These are phyloP conservation scores for Chimonanthus praecox DNA, from an alignment of 164 flowering plant genomes.

Conservation along the genomic window DNA sequence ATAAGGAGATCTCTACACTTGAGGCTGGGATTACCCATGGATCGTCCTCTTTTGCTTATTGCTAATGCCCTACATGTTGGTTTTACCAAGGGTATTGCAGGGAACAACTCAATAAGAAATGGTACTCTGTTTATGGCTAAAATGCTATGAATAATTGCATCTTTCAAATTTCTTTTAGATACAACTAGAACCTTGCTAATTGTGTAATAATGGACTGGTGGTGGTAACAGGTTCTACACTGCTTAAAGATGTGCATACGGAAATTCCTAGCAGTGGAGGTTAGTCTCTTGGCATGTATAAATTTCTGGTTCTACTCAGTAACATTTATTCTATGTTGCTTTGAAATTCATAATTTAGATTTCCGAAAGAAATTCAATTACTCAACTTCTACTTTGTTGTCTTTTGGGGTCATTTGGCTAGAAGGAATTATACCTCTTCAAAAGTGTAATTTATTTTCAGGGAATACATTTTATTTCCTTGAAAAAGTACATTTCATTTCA, in stretches of 20 bases:
- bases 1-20: slow-evolving; percentile 62
- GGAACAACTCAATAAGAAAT: slow-evolving; percentile 30
- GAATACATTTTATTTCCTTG: too few relatives aligned
- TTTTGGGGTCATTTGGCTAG: neutral
- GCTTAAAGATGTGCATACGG: slow-evolving; percentile 84
- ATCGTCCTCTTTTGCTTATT: slow-evolving; percentile 81
- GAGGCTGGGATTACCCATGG: slow-evolving; percentile 77
- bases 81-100: slow-evolving; percentile 17
- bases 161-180: neutral
- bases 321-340: neutral
- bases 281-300: slow-evolving; percentile 21
- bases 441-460: neutral
- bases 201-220: neutral
- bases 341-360: neutral
- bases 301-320: neutral
- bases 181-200: neutral
- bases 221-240: slow-evolving; percentile 43
- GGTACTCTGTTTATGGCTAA: slow-evolving; percentile 28
- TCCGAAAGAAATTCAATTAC: neutral
- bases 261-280: slow-evolving; percentile 87
- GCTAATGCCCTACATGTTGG: slow-evolving; percentile 69
- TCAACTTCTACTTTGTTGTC: neutral
- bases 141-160: neutral
- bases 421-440: neutral
- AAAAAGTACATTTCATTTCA: neutral